Percentiles rank a stretch among this genome's conserved stretches.
phyloP scores from a whole-genome alignment of 1,139 yeast species.

The Blastobotrys illinoisensis region DNA sequence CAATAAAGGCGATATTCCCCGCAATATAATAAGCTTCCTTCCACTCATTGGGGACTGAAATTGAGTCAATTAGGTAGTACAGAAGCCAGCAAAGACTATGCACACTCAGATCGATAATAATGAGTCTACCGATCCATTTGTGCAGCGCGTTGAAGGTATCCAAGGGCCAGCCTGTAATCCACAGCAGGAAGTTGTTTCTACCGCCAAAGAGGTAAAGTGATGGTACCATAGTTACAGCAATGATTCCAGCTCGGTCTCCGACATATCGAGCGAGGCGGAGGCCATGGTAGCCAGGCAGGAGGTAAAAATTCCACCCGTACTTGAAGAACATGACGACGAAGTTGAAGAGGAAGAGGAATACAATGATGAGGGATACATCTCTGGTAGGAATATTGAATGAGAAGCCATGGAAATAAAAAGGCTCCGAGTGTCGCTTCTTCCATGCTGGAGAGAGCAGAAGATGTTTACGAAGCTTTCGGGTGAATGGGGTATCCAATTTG shows the following conservation, averaged over 20 bases:
- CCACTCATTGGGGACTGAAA: constrained; percentile 11
- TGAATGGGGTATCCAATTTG: constrained; percentile 30
- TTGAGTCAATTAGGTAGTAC: constrained; percentile 16
- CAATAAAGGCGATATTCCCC: constrained; percentile 19
- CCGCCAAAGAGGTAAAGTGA: constrained; percentile 54
- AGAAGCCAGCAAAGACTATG: constrained; percentile 23
- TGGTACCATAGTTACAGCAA: constrained; percentile 49
- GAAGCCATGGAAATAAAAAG: constrained; percentile 27
- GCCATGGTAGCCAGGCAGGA: background rate
- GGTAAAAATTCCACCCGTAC: constrained; percentile 24
- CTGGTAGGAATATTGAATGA: constrained; percentile 53
- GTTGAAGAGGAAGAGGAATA: constrained; percentile 41
- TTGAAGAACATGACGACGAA: constrained; percentile 36
- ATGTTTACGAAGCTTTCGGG: constrained; percentile 39
- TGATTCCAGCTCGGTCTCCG: constrained; percentile 57
- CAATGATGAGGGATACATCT: constrained; percentile 45
- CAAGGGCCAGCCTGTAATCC: constrained; percentile 56
- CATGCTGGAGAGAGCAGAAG: constrained; percentile 47
- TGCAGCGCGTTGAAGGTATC: constrained; percentile 56
- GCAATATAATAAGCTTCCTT: constrained; percentile 32
- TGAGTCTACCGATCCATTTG: constrained; percentile 52
- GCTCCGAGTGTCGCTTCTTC: constrained; percentile 40
- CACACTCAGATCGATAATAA: constrained; percentile 39
- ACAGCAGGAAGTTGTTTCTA: constrained; percentile 52
- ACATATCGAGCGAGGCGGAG: constrained; percentile 16